Evolutionary conservation across 176 grass and related monocot species (phyloP), one percentile per base, ranked within the genome.

Genomic region (Musa acuminata): DNA sequence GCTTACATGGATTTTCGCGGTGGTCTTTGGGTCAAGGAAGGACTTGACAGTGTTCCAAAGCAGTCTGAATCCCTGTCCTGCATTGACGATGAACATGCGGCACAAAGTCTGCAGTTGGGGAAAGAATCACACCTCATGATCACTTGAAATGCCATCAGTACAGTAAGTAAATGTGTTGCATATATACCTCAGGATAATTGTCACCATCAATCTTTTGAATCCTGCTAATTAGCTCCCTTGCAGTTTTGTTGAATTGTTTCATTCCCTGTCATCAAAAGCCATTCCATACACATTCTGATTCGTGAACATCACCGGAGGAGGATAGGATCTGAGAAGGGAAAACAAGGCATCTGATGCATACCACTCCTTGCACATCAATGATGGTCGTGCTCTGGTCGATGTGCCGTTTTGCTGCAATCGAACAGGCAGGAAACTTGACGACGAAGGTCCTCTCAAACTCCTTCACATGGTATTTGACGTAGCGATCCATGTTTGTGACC

Each of bases 81-180:
- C 95, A 73, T 98, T 98, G 64, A 98, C 87, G 78, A 98, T 98
- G 90, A 98, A 98, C 95, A 98, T 93, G 72, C 90, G 90, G 73
- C 83, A 91, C 75, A 98, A 53, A 4, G 90, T 91, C 95, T 98
- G 81, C 55, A 49, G 72, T 51, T 53, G 55, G 73, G 82, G 77
- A 59, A 43, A 4, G 35, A 43, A 43, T 5, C 35, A 43, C 4
- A 43, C 35, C 35, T 43, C 35, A 6, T 43, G 35, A 43, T 43
- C 35, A 43, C 21, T 69, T 11, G 26, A 22, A 29, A 9, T 55
- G 52, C 5, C 5, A 27, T 14, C 20, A 55, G 48, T 43, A 52
- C 9, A 48, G 27, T 65, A 22, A 54, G 35, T 4, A 6, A 43
- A 43, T 43, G 35, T 6, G 35, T 43, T 43, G 35, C 4, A 43